Evolutionary conservation across 139 green algal species (phyloP), one percentile per base, ranked within the genome.

Genomic region (Ettlia oleoabundans): DNA sequence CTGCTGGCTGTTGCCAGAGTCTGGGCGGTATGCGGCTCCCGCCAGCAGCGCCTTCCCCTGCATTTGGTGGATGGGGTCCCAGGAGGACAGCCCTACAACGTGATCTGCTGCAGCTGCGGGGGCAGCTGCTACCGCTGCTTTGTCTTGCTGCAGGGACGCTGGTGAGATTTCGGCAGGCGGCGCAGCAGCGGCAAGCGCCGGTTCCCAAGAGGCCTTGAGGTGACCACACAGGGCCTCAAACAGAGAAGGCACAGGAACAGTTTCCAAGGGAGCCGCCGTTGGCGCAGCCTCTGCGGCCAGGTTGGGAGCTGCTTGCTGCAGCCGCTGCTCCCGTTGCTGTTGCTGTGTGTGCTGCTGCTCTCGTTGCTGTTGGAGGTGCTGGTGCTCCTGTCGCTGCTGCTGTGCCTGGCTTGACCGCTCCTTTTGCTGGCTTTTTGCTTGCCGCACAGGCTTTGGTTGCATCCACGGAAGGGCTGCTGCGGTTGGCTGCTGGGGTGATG

Each of bases 271-370:
- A 67, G 28, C 28, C 10, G 33, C 33, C 15, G 55, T n/a, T 58
- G 47, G 47, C 47, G 47, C 55, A 65, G 55, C 18, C 21, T 65
- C 18, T 28, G 9, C 55, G 5, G 55, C 5, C 55, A 28, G 5
- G 55, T 15, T 4, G 64, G 32, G 4, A 33, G 26, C 41, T 41
- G 68, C 26, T n/a, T 62, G 41, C 42, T 77, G 70, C 42, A 63
- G 28, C 68, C 38, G 3, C 38, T 41, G 30, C 32, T 33, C n/a
- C 30, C 9, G 33, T 30, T 28, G n/a, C 47, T 40, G 28, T n/a
- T 77, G n/a, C n/a, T 77, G 70, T n/a, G 26, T 22, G 40, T 26
- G 70, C 70, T 77, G 33, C 69, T 33, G 28, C 41, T 61, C 26
- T n/a, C 24, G 41, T 13, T 61, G 5, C 42, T 76, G 40, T 4